Evolutionary conservation across 2,329 filamentous ascomycete species (phyloP).

Genomic region (Tothia fuscella): DNA sequence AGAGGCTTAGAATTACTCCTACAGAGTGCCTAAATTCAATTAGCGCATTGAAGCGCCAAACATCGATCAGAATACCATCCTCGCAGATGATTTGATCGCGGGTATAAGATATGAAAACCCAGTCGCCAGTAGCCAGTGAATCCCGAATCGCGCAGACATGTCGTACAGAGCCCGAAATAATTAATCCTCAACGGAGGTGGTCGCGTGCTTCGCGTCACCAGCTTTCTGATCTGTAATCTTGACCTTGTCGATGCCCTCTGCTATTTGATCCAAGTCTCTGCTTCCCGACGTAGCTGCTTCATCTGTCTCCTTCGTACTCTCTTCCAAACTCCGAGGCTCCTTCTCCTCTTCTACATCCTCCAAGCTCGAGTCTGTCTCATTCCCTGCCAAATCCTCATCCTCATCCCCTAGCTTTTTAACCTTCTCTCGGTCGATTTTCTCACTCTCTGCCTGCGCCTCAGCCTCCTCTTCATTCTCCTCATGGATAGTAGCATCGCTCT

Average conservation of each 20-base stretch:
- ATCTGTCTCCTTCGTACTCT: conserved; percentile 1
- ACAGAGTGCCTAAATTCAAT: too few relatives aligned
- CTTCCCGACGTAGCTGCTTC: not conserved
- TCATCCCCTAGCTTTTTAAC: conserved; percentile 6
- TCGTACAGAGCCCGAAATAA: too few relatives aligned
- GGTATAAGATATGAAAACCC: too few relatives aligned
- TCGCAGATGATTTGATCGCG: too few relatives aligned
- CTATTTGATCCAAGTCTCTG: not conserved
- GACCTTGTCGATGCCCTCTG: conserved; percentile 1
- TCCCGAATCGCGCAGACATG: too few relatives aligned
- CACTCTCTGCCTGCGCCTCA: conserved; percentile 3
- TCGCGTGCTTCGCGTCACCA: conserved; percentile 2
- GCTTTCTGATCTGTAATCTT: conserved; percentile 7
- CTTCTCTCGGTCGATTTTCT: conserved; percentile 8
- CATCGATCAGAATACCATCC: too few relatives aligned
- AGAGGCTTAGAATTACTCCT: too few relatives aligned
- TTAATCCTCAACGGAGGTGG: conserved; percentile 5
- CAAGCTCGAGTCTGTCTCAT: not conserved
- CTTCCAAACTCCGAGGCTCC: not conserved
- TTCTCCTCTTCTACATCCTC: conserved; percentile 7
- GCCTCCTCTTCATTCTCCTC: conserved; percentile 17
- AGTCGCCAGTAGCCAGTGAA: too few relatives aligned
- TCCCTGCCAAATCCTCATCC: not conserved
- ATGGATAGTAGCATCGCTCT: conserved; percentile 18
- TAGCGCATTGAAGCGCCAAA: too few relatives aligned